phyloP scores from a whole-genome alignment of 176 grass and related monocot genomes.

The Pontederia crassipes region DNA sequence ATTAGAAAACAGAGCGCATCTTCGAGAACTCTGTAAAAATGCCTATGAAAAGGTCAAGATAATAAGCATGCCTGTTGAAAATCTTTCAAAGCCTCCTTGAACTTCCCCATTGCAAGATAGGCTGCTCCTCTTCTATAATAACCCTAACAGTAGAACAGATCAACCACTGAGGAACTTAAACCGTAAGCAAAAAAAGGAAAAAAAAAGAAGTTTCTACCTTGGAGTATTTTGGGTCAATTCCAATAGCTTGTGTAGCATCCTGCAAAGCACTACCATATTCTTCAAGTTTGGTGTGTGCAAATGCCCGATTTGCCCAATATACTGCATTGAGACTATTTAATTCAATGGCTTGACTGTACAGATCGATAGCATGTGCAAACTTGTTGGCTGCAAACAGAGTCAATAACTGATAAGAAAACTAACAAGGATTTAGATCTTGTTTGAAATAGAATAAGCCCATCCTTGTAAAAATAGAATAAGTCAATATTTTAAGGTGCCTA shows the following conservation, averaged over 20 bases:
- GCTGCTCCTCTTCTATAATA: slow-evolving; percentile 80
- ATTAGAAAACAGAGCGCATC: too few relatives aligned
- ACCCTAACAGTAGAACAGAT: slow-evolving; percentile 31
- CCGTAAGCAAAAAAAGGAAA: background rate
- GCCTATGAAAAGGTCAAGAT: background rate
- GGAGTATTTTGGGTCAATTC: slow-evolving; percentile 71
- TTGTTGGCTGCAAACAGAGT: slow-evolving; percentile 44
- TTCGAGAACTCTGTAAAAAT: too few relatives aligned
- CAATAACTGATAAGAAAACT: slow-evolving; percentile 9
- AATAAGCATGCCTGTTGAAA: slow-evolving; percentile 61
- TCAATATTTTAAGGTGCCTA: too few relatives aligned
- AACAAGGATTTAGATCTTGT: background rate
- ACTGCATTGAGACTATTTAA: slow-evolving; percentile 63
- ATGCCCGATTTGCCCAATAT: slow-evolving; percentile 84
- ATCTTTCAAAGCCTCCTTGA: slow-evolving; percentile 93
- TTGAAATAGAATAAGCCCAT: background rate
- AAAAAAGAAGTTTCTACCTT: slow-evolving; percentile 31
- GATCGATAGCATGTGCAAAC: slow-evolving; percentile 71
- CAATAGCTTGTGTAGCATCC: slow-evolving; percentile 80
- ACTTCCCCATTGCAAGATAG: slow-evolving; percentile 93
- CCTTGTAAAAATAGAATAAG: too few relatives aligned
- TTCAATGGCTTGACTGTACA: slow-evolving; percentile 81
- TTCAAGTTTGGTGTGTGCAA: slow-evolving; percentile 77
- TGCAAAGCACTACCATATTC: slow-evolving; percentile 85
- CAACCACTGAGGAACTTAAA: background rate